These are phyloP conservation scores for Tolypocladium album DNA, from an alignment of 2,329 filamentous ascomycete genomes.

Conservation along the genomic window DNA sequence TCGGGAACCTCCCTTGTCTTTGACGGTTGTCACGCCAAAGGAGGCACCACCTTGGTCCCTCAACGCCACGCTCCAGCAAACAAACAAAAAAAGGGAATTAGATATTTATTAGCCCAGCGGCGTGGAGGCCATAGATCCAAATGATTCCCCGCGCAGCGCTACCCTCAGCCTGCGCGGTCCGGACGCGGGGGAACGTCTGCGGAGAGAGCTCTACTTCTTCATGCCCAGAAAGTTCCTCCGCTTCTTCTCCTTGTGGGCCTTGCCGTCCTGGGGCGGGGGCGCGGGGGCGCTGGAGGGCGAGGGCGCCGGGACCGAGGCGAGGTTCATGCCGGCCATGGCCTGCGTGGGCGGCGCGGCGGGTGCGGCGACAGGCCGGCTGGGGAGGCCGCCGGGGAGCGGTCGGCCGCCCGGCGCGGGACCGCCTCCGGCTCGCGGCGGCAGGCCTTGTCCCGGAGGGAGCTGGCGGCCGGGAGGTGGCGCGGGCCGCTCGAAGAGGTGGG, in stretches of 20 bases:
- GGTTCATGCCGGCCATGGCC: conserved; percentile 44
- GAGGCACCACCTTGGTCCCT: neutral
- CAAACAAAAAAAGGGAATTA: neutral
- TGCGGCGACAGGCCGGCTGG: conserved; percentile 7
- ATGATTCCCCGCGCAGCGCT: neutral
- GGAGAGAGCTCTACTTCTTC: conserved; percentile 40
- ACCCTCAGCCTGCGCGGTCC: neutral
- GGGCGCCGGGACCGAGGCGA: conserved; percentile 20
- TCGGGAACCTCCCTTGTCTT: neutral
- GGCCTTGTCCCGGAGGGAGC: conserved; percentile 3
- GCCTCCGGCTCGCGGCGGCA: conserved; percentile 8
- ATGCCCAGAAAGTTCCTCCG: conserved; percentile 46
- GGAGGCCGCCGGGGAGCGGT: conserved; percentile 12
- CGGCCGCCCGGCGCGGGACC: neutral
- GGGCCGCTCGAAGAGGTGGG: conserved; percentile 73
- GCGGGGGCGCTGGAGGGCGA: conserved; percentile 9
- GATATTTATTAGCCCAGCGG: neutral
- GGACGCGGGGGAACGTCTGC: conserved; percentile 6
- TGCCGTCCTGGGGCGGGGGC: conserved; percentile 22
- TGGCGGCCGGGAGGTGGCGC: conserved; percentile 34
- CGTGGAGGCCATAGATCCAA: neutral
- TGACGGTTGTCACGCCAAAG: neutral
- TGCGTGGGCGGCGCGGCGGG: conserved; percentile 34
- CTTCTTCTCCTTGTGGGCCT: conserved; percentile 50
- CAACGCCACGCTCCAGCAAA: neutral